Evolutionary conservation across 805 yeast species (phyloP).

Genomic region (Yarrowia sp.): DNA sequence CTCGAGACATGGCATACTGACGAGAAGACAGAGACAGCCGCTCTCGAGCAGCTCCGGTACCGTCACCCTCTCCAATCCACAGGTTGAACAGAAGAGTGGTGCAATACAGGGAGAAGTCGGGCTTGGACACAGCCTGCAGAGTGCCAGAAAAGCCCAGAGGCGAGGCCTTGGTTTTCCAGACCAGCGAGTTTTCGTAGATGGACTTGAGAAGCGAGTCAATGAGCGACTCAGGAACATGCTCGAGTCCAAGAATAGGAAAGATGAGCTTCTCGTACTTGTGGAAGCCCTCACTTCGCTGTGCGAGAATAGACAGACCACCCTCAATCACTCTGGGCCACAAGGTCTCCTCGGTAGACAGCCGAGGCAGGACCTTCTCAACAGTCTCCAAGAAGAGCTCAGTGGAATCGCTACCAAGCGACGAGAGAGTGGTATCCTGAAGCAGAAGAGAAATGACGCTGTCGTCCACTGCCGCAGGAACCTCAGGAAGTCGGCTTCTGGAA

Average conservation of each 20-base stretch:
- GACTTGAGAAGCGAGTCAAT: slow-evolving; percentile 5
- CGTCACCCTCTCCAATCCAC: slow-evolving; percentile 17
- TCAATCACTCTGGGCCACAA: slow-evolving; percentile 14
- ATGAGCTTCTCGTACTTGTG: slow-evolving; percentile 11
- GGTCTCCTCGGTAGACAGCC: slow-evolving; percentile 7
- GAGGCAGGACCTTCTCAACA: slow-evolving; percentile 17
- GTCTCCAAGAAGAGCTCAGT: slow-evolving; percentile 9
- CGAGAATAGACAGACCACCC: slow-evolving; percentile 6
- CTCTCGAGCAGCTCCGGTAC: slow-evolving; percentile 5
- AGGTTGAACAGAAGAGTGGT: neutral
- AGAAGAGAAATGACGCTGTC: neutral
- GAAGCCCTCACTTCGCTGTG: slow-evolving; percentile 16
- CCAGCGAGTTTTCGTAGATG: slow-evolving; percentile 16
- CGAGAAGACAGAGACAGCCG: neutral
- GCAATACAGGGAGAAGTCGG: slow-evolving; percentile 19
- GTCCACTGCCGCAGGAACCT: slow-evolving; percentile 12
- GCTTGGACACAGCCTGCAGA: neutral
- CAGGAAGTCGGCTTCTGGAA: slow-evolving; percentile 11
- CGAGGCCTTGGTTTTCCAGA: slow-evolving; percentile 8
- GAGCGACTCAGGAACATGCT: slow-evolving; percentile 4
- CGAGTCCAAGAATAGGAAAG: slow-evolving; percentile 6
- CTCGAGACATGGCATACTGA: slow-evolving; percentile 10
- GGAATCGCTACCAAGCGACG: neutral
- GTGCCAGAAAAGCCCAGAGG: slow-evolving; percentile 20
- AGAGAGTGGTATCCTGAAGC: slow-evolving; percentile 6